A percentile compares a stretch with the other conserved stretches of the same genome.
Evolutionary conservation across 371 early-diverging fungal species (phyloP).

Genomic region (Nosema bombycis): DNA sequence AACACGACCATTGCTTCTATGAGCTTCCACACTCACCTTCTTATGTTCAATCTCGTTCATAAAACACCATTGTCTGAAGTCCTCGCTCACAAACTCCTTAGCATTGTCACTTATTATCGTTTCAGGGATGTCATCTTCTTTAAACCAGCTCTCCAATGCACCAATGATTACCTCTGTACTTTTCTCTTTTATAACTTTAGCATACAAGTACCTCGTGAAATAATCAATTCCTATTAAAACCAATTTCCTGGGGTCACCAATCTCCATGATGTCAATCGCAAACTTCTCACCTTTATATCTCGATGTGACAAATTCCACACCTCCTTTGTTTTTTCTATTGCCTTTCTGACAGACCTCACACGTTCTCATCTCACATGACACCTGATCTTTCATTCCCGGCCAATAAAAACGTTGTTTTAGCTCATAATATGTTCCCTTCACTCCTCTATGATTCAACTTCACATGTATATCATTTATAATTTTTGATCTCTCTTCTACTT

Average conservation of each 20-base stretch:
- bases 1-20: conserved; percentile 32
- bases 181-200: neutral
- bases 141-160: neutral
- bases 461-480: conserved; percentile 16
- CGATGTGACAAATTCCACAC: neutral
- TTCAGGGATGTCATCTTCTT: neutral
- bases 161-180: neutral
- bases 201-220: neutral
- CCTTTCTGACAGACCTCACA: conserved; percentile 25
- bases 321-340: conserved; percentile 23
- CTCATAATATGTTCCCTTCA: conserved; percentile 17
- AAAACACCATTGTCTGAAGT: neutral
- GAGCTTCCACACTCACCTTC: conserved; percentile 5
- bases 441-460: conserved; percentile 18
- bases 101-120: conserved; percentile 9
- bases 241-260: neutral
- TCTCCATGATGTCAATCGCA: conserved; percentile 10
- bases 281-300: conserved; percentile 10
- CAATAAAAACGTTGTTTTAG: conserved; percentile 32
- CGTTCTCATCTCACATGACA: conserved; percentile 7
- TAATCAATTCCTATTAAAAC: conserved; percentile 7
- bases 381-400: conserved; percentile 21
- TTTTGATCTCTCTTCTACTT: conserved; percentile 8
- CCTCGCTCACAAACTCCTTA: neutral
- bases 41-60: neutral